These are phyloP conservation scores for Sclerotinia trifoliorum DNA, from an alignment of 2,329 filamentous ascomycete species.

Conservation along the genomic window DNA sequence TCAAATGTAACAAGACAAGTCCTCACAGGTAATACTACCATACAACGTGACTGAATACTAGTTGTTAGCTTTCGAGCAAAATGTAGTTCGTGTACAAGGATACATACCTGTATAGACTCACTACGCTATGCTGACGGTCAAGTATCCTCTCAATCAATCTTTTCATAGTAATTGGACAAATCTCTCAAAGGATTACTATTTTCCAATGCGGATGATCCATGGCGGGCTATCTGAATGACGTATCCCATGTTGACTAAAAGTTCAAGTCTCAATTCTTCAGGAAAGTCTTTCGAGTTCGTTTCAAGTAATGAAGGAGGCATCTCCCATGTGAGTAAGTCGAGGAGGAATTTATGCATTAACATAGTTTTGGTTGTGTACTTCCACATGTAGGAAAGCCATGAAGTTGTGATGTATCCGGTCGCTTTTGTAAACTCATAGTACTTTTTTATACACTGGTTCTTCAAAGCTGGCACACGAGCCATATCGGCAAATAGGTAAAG, in stretches of 20 bases:
- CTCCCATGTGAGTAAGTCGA: not conserved
- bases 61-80: not conserved
- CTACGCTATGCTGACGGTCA: not conserved
- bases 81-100: not conserved
- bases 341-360: not conserved
- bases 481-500: not conserved
- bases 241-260: not conserved
- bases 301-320: not conserved
- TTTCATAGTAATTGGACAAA: not conserved
- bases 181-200: not conserved
- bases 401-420: not conserved
- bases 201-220: not conserved
- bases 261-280: not conserved
- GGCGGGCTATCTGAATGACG: not conserved
- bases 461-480: not conserved
- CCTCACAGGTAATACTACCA: too few species aligned
- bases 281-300: not conserved
- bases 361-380: not conserved
- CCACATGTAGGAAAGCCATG: not conserved
- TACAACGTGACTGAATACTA: not conserved
- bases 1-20: too few species aligned
- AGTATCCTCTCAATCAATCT: not conserved
- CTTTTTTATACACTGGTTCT: not conserved
- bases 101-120: not conserved
- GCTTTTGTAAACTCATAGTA: not conserved